Evolutionary conservation across 768 basidiomycete species (phyloP).

Genomic region (Leucocoprinus leucothites): DNA sequence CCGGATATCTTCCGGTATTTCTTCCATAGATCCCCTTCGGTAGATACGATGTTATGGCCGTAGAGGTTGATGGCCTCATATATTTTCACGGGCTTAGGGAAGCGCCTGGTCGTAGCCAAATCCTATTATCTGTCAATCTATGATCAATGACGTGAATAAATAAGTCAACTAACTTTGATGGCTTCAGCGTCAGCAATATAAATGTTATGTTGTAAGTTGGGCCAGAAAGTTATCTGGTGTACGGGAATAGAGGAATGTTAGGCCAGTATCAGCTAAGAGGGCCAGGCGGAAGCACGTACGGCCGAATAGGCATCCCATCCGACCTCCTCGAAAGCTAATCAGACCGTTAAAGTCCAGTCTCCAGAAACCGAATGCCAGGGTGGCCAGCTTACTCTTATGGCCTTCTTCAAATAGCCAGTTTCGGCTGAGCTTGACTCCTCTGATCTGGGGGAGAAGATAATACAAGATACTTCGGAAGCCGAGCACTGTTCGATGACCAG

Average conservation of each 20-base stretch:
- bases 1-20: conserved; percentile 59
- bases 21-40: conserved; percentile 66
- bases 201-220: conserved; percentile 20
- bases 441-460: conserved; percentile 25
- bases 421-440: conserved; percentile 27
- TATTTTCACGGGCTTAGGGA: conserved; percentile 51
- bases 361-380: background rate
- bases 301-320: conserved; percentile 36
- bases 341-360: background rate
- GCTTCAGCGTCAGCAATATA: conserved; percentile 36
- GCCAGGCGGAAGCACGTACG: conserved; percentile 18
- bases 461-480: conserved; percentile 20
- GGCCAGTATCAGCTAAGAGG: background rate
- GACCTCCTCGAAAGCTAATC: conserved; percentile 16
- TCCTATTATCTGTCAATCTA: conserved; percentile 32
- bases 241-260: background rate
- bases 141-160: background rate
- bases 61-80: conserved; percentile 48
- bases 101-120: conserved; percentile 45
- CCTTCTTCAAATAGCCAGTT: conserved; percentile 28
- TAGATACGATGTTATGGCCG: conserved; percentile 61
- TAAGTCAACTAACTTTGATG: conserved; percentile 30
- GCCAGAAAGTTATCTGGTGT: conserved; percentile 25
- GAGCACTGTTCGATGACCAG: conserved; percentile 29
- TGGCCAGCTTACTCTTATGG: conserved; percentile 19